Conservation (phyloP, 2,329 filamentous ascomycete species). For the Colletotrichum lentis region DNA sequence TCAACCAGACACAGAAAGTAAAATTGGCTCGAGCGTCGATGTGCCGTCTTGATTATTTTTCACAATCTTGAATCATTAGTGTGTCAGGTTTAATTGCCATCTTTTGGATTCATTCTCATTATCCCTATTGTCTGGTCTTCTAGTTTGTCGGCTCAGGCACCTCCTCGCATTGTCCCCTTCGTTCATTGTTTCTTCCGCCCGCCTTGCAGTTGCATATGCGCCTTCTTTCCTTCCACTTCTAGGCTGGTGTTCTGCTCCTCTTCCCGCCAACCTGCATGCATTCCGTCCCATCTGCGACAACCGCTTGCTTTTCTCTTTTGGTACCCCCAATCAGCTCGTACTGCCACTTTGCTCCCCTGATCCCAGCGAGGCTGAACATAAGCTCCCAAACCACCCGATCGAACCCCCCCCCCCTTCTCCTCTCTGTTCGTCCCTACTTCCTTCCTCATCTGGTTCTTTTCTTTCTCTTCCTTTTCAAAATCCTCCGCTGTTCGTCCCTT, state of each 20-base stretch:
- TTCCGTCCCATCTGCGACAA: conserved; percentile 4
- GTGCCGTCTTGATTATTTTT: conserved; percentile 19
- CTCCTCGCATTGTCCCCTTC: background rate
- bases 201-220: background rate
- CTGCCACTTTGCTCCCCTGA: conserved; percentile 1
- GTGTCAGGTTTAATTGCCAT: too few relatives aligned
- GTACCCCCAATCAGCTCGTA: background rate
- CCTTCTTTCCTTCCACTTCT: conserved; percentile 8
- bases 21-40: conserved; percentile 15
- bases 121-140: background rate
- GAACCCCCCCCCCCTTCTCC: background rate
- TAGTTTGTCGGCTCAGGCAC: background rate
- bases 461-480: background rate
- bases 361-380: conserved; percentile 21
- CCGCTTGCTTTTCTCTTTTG: background rate
- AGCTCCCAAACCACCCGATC: conserved; percentile 2
- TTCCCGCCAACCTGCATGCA: conserved; percentile 13
- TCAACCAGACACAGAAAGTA: background rate
- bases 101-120: background rate
- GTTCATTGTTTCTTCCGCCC: conserved; percentile 31
- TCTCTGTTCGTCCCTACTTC: conserved; percentile 12
- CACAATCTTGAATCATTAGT: background rate
- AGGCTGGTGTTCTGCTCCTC: conserved; percentile 11
- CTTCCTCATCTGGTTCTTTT: background rate
- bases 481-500: background rate